Conservation (phyloP, 352 stramenopile genomes). For the Phytopythium cucurbitacearum region DNA sequence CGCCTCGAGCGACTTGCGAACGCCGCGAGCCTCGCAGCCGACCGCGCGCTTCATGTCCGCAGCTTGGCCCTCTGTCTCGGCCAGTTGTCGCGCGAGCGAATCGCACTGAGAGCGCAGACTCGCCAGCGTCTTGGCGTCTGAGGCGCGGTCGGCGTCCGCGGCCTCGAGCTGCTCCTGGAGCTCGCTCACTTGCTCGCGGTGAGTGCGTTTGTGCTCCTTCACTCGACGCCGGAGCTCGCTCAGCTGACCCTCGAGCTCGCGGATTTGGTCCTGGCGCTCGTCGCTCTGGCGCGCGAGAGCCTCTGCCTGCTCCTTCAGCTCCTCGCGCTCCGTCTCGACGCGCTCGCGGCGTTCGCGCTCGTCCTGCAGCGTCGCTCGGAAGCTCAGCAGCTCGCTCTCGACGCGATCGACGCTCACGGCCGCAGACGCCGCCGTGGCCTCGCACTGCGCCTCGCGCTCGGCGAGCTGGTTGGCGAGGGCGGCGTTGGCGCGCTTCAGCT, state of each 20-base stretch:
- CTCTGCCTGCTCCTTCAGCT: conserved; percentile 33
- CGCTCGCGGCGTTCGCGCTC: conserved; percentile 56
- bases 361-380: conserved; percentile 26
- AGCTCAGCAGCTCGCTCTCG: conserved; percentile 23
- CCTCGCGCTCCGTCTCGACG: conserved; percentile 25
- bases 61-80: conserved; percentile 10
- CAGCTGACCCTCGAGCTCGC: conserved; percentile 29
- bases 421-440: conserved; percentile 41
- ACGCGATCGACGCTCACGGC: conserved; percentile 42
- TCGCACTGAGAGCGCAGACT: conserved; percentile 33
- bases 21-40: conserved; percentile 16
- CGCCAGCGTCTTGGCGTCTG: conserved; percentile 31
- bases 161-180: conserved; percentile 28
- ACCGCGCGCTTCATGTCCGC: conserved; percentile 22
- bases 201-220: conserved; percentile 36
- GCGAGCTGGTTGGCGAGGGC: conserved; percentile 23
- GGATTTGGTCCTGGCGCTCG: conserved; percentile 27
- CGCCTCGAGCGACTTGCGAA: conserved; percentile 38
- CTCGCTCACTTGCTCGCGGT: conserved; percentile 37
- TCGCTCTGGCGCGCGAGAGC: conserved; percentile 22
- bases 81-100: conserved; percentile 19
- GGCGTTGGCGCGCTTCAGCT: conserved; percentile 25
- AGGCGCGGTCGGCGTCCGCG: conserved; percentile 24
- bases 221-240: conserved; percentile 35
- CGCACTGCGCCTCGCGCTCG: conserved; percentile 33